Evolutionary conservation across 164 flowering plant species (phyloP), one percentile per base, ranked within the genome.

Genomic region (Platanus orientalis): DNA sequence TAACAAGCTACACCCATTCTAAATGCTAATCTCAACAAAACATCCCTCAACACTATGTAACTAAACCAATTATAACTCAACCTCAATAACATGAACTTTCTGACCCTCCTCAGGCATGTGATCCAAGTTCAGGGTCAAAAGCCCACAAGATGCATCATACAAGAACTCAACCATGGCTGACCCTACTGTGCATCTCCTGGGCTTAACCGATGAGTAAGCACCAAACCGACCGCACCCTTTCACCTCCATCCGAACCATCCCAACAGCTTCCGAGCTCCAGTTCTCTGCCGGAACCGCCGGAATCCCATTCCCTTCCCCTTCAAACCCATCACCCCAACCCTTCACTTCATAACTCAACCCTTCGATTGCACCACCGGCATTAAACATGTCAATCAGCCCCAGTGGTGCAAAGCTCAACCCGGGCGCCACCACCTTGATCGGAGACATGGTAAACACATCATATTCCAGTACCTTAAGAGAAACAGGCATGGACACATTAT

Each of bases 141-240:
- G 75, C 10, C 97, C 93, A 39, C 79, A 78, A 0, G 61, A 69
- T 7, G 78, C 61, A 70, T 91, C 80, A 56, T 89, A 87, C 10
- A 16, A 71, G 60, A 84, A 84, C 16, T 79, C 84, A 21, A 82
- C 79, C 19, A 11, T 68, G 10, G 26, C 57, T 0, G 79, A 72
- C 1, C 72, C 87, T 49, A 86, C 77, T 0, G 32, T 63, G 76
- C 95, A 89, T 60, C 69, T 80, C 58, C 79, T 82, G 6, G 96
- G 99, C 73, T 77, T 85, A 16, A 66, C 67, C 2, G 89, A 85
- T 5, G 92, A 86, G 56, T 83, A 91, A 5, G 80, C 87, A 42
- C 97, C 97, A 54, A 90, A 85, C 57, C 60, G 63, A 23, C 97
- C 99, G 54, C 96, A 84, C 9, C 97, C 98, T 60, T 90, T 90